Base-by-base conservation (phyloP, 345 rosid genomes). In the Acer negundo region DNA sequence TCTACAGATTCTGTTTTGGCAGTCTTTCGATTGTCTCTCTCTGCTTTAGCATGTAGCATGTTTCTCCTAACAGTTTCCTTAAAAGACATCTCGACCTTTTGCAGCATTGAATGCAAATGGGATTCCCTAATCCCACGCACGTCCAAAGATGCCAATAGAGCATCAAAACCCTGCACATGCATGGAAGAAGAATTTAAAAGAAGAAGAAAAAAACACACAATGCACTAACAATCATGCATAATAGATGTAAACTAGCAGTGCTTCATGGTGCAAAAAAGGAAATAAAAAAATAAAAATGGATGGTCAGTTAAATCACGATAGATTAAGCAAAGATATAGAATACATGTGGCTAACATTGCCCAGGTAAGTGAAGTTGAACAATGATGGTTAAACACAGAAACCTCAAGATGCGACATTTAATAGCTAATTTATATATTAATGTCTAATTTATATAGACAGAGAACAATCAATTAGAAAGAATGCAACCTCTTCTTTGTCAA, bases 71-170 rank as follows among this genome's bases (percentile, higher is more conserved):
- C 84, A 73, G 88, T 80, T 82, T 89, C 94, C 82, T 88, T 94
- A 64, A 94, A 92, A 71, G 94, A 83, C 35, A 80, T 81, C 82
- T 91, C 94, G 20, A 90, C 85, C 85, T 86, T 92, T 68, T 85
- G 88, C 85, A 94, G 82, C 92, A 92, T 85, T 74, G 85, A 83
- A 62, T 86, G 86, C 65, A 94, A 84, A 87, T 90, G 86, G 62
- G 94, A 89, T 83, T 94, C 98, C 46, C 97, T 85, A 71, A 88
- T 81, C 72, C 98, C 98, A 12, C 94, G 96, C 7, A 84, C 89
- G 82, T 94, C 98, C 86, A 94, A 82, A 80, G 85, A 87, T 73
- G 90, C 83, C 81, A 91, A 58, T 56, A 94, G 73, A 61, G 84
- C 81, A 75, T 91, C 90, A 80, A 94, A 92, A 81, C 82, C 92